Percentiles rank a stretch among this genome's conserved stretches.
These are phyloP conservation scores for Glarea lozoyensis DNA, from an alignment of 495 filamentous ascomycete species.

Conservation along the genomic window DNA sequence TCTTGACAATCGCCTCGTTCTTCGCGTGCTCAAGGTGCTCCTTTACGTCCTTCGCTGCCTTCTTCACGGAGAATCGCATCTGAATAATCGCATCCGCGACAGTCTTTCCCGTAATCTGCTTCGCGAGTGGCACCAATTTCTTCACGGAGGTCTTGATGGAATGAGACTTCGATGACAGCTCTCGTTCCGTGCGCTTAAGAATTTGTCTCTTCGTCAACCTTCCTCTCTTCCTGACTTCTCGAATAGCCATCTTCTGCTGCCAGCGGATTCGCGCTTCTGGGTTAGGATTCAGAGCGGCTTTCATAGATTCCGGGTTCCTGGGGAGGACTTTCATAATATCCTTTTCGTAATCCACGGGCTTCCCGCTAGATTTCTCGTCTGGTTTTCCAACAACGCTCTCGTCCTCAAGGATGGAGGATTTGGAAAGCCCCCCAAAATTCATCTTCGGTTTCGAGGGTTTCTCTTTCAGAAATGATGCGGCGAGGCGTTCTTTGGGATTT, in stretches of 20 bases:
- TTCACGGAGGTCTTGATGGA: slow-evolving; percentile 73
- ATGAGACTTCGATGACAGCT: slow-evolving; percentile 51
- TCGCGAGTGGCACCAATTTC: slow-evolving; percentile 75
- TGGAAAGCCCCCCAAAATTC: slow-evolving; percentile 28
- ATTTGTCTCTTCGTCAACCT: slow-evolving; percentile 51
- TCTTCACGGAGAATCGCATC: slow-evolving; percentile 95
- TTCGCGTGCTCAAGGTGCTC: slow-evolving; percentile 69
- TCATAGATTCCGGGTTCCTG: slow-evolving; percentile 41
- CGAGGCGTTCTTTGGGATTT: slow-evolving; percentile 15
- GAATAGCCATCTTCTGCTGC: slow-evolving; percentile 74
- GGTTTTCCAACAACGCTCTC: slow-evolving; percentile 24
- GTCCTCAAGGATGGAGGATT: slow-evolving; percentile 54
- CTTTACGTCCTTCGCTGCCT: slow-evolving; percentile 70
- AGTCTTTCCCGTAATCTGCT: slow-evolving; percentile 84
- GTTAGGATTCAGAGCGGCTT: slow-evolving; percentile 56
- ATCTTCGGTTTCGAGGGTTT: slow-evolving; percentile 17
- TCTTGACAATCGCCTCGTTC: slow-evolving; percentile 64
- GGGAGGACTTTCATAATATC: not conserved
- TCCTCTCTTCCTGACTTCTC: slow-evolving; percentile 57
- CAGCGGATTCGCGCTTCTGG: slow-evolving; percentile 57
- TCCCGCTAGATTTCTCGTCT: not conserved
- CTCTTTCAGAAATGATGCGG: slow-evolving; percentile 25
- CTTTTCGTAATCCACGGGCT: too few species aligned
- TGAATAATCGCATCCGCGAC: slow-evolving; percentile 87
- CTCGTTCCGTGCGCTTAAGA: slow-evolving; percentile 66